Percentiles rank a stretch among this genome's conserved stretches.
These are phyloP conservation scores for Mortierella sp. DNA, from an alignment of 371 early-diverging fungal genomes.

Conservation along the genomic window DNA sequence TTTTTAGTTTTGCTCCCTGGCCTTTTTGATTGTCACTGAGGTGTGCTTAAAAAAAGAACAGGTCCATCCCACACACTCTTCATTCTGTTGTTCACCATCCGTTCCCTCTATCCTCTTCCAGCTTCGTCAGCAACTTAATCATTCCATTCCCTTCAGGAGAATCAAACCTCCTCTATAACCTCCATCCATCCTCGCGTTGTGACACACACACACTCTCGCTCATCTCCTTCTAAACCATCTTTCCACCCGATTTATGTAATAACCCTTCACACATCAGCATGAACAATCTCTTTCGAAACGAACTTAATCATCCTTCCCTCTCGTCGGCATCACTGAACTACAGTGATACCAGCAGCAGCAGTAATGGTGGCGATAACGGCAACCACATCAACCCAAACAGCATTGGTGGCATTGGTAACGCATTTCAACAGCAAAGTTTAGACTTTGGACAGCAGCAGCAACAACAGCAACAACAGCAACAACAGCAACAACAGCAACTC, in stretches of 20 bases:
- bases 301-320: constrained; percentile 5
- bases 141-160: no score
- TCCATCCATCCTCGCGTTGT: no score
- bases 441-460: constrained; percentile 9
- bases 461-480: constrained; percentile 10
- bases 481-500: constrained; percentile 13
- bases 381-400: constrained; percentile 2
- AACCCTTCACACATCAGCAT: constrained; percentile 11
- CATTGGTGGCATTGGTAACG: background rate
- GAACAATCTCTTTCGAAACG: constrained; percentile 25
- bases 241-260: background rate
- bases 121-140: no score
- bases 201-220: background rate
- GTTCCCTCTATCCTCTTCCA: no score
- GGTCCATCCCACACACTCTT: no score
- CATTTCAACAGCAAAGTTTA: background rate
- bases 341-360: constrained; percentile 4
- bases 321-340: constrained; percentile 2
- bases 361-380: background rate
- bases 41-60: no score
- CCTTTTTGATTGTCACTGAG: no score
- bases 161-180: no score
- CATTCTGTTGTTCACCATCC: no score
- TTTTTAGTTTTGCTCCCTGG: no score
- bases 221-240: background rate